Percentiles rank a stretch among this genome's conserved stretches.
Evolutionary conservation across 2,329 filamentous ascomycete genomes (phyloP).

Genomic region (Sporothrix brunneoviolacea): DNA sequence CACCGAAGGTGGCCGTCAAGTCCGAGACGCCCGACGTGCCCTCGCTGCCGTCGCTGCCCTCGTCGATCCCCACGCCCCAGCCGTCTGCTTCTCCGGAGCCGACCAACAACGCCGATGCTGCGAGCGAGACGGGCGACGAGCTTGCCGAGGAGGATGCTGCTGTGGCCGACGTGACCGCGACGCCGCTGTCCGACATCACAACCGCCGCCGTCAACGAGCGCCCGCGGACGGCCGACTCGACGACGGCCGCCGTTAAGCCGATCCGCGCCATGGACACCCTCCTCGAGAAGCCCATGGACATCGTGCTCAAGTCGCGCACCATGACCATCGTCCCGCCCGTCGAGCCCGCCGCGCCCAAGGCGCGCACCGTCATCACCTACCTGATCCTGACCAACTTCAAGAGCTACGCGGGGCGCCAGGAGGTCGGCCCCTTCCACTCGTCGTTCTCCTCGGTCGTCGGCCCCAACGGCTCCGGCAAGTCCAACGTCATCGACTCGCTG

Average conservation of each 20-base stretch:
- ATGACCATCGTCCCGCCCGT: conserved; percentile 55
- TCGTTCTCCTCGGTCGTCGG: conserved; percentile 98
- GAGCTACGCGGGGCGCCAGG: conserved; percentile 91
- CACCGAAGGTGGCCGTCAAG: conserved; percentile 29
- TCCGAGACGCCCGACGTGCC: conserved; percentile 40
- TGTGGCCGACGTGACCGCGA: conserved; percentile 2
- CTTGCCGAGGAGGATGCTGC: conserved; percentile 5
- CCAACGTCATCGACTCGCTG: conserved; percentile 96
- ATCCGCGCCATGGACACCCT: conserved; percentile 70
- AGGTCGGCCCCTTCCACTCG: conserved; percentile 92
- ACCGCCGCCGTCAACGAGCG: conserved; percentile 36
- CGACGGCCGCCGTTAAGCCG: conserved; percentile 54
- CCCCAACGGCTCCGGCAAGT: conserved; percentile 96
- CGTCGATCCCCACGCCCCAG: conserved; percentile 1
- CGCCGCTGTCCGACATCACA: conserved; percentile 70
- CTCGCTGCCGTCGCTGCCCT: neutral
- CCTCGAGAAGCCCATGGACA: conserved; percentile 87
- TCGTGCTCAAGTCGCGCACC: conserved; percentile 78
- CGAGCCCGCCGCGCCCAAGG: conserved; percentile 69
- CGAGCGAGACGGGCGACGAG: conserved; percentile 4
- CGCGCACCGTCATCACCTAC: conserved; percentile 87
- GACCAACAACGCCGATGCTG: neutral
- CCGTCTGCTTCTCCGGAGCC: conserved; percentile 2
- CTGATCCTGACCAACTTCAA: conserved; percentile 96
- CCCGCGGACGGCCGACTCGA: conserved; percentile 55